Base-by-base conservation (phyloP, 768 basidiomycete genomes). In the Russula earlei region DNA sequence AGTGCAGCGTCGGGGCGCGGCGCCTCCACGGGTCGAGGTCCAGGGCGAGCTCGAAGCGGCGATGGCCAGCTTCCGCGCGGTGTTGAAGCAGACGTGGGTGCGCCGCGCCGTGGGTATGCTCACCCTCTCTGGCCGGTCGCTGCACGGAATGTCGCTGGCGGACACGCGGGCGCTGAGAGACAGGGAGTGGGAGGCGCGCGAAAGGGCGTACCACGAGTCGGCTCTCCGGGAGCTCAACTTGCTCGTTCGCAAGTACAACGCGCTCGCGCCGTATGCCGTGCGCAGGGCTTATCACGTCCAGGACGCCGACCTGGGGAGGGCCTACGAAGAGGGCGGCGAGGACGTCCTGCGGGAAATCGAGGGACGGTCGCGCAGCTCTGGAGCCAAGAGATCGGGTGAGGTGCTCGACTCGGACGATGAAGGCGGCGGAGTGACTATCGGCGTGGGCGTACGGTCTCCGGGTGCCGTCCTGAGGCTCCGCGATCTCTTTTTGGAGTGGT, bases 11-110 rank as follows among this genome's bases (percentile, higher is more conserved):
- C 85, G 90, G 60, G 88, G 86, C n/a, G 86, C 85, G 6, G 79
- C 81, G 4, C 91, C 90, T 29, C 85, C 87, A 4, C 92, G 91
- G 90, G 83, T 92, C 1, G 89, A 92, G 69, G 64, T 89, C 33
- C 90, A 91, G 68, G 72, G 74, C 54, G 87, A 88, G 59, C 76
- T 92, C 20, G 90, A 92, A 37, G 67, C 69, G 0, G 75, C 85
- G 0, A 68, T 85, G 1, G 65, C 64, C 5, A 71, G 78, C 2
- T 91, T 91, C 69, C 81, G 89, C 14, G 71, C 77, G 38, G 74
- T 83, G 9, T 69, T 91, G 11, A 75, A 75, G 15, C 74, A 81
- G 49, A 80, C 84, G 1, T 94, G 88, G 82, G 77, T 78, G n/a
- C 80, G 87, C n/a, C 81, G 81, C 14, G 82, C 81, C 4, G 70